Conservation (phyloP, 2,329 filamentous ascomycete genomes). For the Dactylellina drechsleri region DNA sequence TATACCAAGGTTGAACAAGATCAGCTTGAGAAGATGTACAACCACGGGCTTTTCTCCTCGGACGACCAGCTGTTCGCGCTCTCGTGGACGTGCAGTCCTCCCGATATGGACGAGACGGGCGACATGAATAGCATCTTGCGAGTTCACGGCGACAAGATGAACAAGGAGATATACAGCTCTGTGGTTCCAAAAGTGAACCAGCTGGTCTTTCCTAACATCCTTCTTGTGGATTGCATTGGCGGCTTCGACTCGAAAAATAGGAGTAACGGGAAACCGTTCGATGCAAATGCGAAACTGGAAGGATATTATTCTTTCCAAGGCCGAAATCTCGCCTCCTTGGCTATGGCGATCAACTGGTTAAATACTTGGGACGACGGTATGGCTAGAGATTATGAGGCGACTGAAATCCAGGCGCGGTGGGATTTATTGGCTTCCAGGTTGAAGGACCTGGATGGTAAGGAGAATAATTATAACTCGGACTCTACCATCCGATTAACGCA, state of each 20-base stretch:
- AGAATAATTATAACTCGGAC: not conserved
- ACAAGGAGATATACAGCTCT: not conserved
- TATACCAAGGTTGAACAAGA: not conserved
- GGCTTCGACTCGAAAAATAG: conserved; percentile 2
- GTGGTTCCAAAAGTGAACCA: conserved; percentile 11
- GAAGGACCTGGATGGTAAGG: not conserved
- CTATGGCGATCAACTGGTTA: conserved; percentile 38
- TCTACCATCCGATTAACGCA: not conserved
- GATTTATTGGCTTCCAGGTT: not conserved
- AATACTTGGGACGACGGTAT: conserved; percentile 16
- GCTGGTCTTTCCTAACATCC: conserved; percentile 19
- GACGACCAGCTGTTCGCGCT: conserved; percentile 12
- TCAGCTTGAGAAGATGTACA: conserved; percentile 21
- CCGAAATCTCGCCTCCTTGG: conserved; percentile 27
- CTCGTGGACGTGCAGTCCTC: conserved; percentile 17
- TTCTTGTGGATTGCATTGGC: conserved; percentile 20
- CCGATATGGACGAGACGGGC: not conserved
- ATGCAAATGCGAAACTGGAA: not conserved
- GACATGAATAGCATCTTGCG: not conserved
- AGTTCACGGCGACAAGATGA: conserved; percentile 17
- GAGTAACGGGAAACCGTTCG: not conserved
- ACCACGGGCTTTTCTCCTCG: conserved; percentile 6
- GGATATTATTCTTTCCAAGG: conserved; percentile 19
- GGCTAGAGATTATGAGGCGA: not conserved
- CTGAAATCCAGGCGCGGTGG: conserved; percentile 12